Evolutionary conservation across 176 grass and related monocot genomes (phyloP).

Genomic region (Thinopyrum elongatum): DNA sequence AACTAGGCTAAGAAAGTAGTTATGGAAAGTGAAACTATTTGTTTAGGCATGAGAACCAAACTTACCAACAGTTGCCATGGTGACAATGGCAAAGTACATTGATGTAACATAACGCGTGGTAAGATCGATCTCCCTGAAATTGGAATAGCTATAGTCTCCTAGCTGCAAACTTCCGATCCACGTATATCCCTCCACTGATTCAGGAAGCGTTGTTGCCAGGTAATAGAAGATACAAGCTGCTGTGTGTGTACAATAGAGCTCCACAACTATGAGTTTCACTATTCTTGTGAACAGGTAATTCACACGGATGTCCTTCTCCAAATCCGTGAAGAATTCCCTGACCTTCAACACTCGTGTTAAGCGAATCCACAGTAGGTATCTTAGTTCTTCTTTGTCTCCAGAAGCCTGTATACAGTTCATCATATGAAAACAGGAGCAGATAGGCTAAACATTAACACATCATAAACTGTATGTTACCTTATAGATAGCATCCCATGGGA

Average conservation of each 20-base stretch:
- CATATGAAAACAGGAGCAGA: neutral
- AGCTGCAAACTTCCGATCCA: slow-evolving; percentile 91
- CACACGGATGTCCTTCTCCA: slow-evolving; percentile 96
- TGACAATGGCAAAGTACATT: slow-evolving; percentile 95
- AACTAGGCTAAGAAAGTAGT: neutral
- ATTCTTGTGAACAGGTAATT: slow-evolving; percentile 99
- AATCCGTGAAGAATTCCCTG: slow-evolving; percentile 53
- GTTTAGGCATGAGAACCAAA: neutral
- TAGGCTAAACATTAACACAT: neutral
- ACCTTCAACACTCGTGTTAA: slow-evolving; percentile 69
- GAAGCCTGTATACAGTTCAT: slow-evolving; percentile 41
- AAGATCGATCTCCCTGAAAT: slow-evolving; percentile 93
- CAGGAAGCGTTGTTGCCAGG: slow-evolving; percentile 85
- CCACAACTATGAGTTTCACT: slow-evolving; percentile 91
- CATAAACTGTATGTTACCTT: slow-evolving; percentile 46
- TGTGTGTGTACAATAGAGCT: slow-evolving; percentile 92
- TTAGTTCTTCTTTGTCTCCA: slow-evolving; percentile 80
- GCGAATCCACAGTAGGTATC: slow-evolving; percentile 93
- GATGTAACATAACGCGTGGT: slow-evolving; percentile 79
- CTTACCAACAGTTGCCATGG: slow-evolving; percentile 97
- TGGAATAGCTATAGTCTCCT: slow-evolving; percentile 68
- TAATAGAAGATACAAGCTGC: slow-evolving; percentile 98
- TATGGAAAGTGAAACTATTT: neutral
- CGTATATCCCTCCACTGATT: slow-evolving; percentile 78
- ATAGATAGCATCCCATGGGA: slow-evolving; percentile 89